These are phyloP conservation scores for Erysimum cheiranthoides DNA, from an alignment of 345 rosid genomes.

Conservation along the genomic window DNA sequence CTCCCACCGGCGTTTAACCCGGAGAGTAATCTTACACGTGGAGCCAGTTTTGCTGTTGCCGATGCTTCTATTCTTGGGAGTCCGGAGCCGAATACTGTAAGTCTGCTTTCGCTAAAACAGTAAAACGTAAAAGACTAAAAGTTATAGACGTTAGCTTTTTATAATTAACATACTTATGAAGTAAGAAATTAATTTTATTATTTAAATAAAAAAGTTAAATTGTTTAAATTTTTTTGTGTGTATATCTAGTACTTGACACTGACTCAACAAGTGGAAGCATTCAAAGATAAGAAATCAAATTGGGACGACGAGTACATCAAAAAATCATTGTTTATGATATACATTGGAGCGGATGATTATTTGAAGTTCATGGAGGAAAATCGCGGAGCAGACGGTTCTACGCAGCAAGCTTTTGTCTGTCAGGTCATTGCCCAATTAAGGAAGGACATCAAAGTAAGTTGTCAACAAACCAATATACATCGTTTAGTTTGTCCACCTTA, in stretches of 20 bases:
- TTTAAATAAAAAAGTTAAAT: not conserved
- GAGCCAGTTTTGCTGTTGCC: conserved; percentile 42
- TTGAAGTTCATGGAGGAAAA: conserved; percentile 21
- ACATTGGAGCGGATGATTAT: conserved; percentile 44
- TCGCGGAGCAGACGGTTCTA: conserved; percentile 26
- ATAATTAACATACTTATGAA: not conserved
- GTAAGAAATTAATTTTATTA: not conserved
- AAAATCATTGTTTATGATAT: conserved; percentile 37
- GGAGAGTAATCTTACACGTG: conserved; percentile 25
- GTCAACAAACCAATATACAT: not conserved
- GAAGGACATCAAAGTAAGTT: conserved; percentile 37
- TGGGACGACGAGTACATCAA: conserved; percentile 30
- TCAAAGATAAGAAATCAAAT: conserved; percentile 1
- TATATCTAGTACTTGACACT: conserved; percentile 37
- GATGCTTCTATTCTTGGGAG: conserved; percentile 37
- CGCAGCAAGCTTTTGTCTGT: conserved; percentile 39
- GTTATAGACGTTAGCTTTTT: too few species aligned
- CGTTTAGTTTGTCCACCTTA: not conserved
- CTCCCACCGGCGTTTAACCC: conserved; percentile 38
- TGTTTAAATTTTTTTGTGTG: not conserved
- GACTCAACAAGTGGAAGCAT: conserved; percentile 28
- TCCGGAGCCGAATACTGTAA: conserved; percentile 32
- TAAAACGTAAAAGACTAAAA: not conserved
- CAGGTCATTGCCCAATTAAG: conserved; percentile 27
- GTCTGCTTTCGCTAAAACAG: not conserved